Conservation (phyloP, 2,329 filamentous ascomycete genomes). For the Penicillium freii region DNA sequence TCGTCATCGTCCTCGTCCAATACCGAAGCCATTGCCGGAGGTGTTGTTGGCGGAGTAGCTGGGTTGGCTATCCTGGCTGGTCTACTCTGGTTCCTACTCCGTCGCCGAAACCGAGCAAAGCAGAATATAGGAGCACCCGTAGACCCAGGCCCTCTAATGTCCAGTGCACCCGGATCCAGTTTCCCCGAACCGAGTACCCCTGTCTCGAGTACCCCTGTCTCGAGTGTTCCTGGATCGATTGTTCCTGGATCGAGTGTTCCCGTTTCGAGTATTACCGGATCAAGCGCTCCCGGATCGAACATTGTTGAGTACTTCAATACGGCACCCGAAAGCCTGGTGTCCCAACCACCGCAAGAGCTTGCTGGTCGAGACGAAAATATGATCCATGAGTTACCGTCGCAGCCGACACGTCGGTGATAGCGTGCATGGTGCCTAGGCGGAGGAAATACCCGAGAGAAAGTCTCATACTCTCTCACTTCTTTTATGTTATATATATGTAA, state of each 20-base stretch:
- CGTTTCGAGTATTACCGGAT: background rate
- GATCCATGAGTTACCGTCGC: background rate
- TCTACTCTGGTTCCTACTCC: slow-evolving; percentile 18
- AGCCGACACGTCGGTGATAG: background rate
- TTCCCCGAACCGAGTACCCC: no score
- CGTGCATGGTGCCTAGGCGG: background rate
- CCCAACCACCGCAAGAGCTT: background rate
- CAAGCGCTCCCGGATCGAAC: background rate
- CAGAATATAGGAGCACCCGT: background rate
- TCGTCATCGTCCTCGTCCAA: slow-evolving; percentile 1
- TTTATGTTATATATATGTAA: background rate
- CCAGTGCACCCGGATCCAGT: background rate
- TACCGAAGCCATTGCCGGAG: slow-evolving; percentile 12
- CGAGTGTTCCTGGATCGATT: background rate
- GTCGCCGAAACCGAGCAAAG: background rate
- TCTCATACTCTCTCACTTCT: background rate
- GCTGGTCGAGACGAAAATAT: background rate
- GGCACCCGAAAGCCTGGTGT: background rate
- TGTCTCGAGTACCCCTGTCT: no score
- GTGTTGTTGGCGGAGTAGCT: slow-evolving; percentile 20
- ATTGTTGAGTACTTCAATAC: background rate
- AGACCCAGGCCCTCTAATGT: slow-evolving; percentile 1
- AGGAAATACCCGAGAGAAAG: background rate
- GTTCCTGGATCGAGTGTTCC: background rate
- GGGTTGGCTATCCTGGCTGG: slow-evolving; percentile 12